phyloP scores from a whole-genome alignment of 176 grass and related monocot genomes.

The Aegilops longissima region DNA sequence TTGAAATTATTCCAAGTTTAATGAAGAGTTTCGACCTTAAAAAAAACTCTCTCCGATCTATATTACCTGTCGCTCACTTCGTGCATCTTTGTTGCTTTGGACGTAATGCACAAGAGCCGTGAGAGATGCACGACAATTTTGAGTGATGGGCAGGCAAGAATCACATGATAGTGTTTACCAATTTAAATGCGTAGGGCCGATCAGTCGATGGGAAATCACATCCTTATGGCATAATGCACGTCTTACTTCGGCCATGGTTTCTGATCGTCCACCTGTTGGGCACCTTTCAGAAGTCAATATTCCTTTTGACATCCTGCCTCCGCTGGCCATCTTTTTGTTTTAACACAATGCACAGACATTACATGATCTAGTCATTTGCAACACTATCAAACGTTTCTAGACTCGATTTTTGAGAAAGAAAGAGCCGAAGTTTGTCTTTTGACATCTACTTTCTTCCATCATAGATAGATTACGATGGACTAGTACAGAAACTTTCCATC shows the following conservation, averaged over 20 bases:
- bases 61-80: too few relatives aligned
- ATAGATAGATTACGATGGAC: not conserved
- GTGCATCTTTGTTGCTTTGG: not conserved
- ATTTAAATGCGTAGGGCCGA: too few relatives aligned
- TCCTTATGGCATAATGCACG: constrained; percentile 1
- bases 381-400: too few relatives aligned
- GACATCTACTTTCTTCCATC: too few relatives aligned
- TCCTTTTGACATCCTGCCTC: constrained; percentile 25
- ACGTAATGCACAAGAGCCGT: not conserved
- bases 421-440: too few relatives aligned
- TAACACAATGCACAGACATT: too few relatives aligned
- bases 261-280: constrained; percentile 41
- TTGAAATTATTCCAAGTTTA: too few relatives aligned
- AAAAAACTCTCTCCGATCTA: too few relatives aligned
- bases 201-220: not conserved
- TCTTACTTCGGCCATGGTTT: not conserved
- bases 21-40: too few relatives aligned
- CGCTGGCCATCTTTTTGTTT: not conserved
- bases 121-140: not conserved
- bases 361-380: too few relatives aligned
- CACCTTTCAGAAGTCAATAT: not conserved
- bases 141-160: not conserved
- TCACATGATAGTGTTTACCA: not conserved
- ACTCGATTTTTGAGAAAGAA: too few relatives aligned
- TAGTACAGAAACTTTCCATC: not conserved